Evolutionary conservation across 1,139 yeast species (phyloP).

Genomic region (Suhomyces panamericanus): DNA sequence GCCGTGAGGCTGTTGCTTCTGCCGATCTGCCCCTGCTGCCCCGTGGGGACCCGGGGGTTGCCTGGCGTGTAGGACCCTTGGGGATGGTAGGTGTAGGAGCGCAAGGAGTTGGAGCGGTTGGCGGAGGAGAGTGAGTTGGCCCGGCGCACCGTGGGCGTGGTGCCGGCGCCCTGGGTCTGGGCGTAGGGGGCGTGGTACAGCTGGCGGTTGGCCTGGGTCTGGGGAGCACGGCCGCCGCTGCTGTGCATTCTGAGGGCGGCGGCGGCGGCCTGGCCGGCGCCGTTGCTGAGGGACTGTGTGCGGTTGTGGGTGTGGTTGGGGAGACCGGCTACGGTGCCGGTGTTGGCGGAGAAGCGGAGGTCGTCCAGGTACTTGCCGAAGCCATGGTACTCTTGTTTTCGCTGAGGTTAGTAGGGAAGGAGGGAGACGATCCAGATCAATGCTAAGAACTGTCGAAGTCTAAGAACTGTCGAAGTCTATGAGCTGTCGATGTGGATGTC

Average conservation of each 20-base stretch:
- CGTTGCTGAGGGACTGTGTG: slow-evolving; percentile 27
- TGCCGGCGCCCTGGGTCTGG: too few species aligned
- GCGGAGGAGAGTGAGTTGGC: slow-evolving; percentile 19
- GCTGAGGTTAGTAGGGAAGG: slow-evolving; percentile 10
- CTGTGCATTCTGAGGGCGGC: slow-evolving; percentile 43
- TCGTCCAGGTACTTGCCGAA: slow-evolving; percentile 41
- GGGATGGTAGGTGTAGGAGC: slow-evolving; percentile 43
- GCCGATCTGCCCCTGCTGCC: slow-evolving; percentile 17
- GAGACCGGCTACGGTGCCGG: slow-evolving; percentile 25
- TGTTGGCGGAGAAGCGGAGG: slow-evolving; percentile 20
- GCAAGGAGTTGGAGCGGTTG: slow-evolving; percentile 33
- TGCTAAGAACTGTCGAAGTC: too few species aligned
- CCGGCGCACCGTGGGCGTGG: slow-evolving; percentile 11
- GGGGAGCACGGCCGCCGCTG: slow-evolving; percentile 8
- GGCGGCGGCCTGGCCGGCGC: slow-evolving; percentile 46
- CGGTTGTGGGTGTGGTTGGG: slow-evolving; percentile 24
- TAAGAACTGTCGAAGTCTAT: too few species aligned
- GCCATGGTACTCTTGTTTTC: slow-evolving; percentile 32
- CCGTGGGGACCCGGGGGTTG: slow-evolving; percentile 27
- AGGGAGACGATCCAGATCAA: neutral
- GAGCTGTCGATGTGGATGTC: too few species aligned
- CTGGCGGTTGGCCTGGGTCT: slow-evolving; percentile 2
- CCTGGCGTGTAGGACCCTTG: slow-evolving; percentile 42
- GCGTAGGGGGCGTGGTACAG: slow-evolving; percentile 4
- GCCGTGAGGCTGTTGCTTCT: slow-evolving; percentile 20